Conservation (phyloP, 306 rosid species). For the Vicia sativa region DNA sequence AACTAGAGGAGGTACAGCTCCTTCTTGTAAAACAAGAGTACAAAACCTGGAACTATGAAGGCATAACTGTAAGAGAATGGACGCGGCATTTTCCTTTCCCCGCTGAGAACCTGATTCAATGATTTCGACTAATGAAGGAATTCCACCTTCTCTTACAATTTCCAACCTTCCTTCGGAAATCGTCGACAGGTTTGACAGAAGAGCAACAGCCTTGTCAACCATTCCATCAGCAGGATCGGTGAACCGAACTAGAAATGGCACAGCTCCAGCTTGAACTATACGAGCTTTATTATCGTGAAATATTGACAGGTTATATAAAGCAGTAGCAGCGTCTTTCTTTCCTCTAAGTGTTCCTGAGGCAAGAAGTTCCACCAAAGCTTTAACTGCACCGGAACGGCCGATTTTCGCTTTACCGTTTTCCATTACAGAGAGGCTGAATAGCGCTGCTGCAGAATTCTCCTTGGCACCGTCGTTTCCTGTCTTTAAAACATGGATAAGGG, state of each 20-base stretch:
- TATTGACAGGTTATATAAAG: slow-evolving; percentile 87
- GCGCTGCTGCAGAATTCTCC: slow-evolving; percentile 92
- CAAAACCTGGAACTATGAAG: slow-evolving; percentile 88
- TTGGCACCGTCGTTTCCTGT: slow-evolving; percentile 83
- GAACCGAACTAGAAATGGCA: slow-evolving; percentile 74
- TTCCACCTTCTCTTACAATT: slow-evolving; percentile 73
- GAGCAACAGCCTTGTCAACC: slow-evolving; percentile 92
- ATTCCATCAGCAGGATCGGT: slow-evolving; percentile 74
- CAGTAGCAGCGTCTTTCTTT: slow-evolving; percentile 96
- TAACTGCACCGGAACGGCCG: slow-evolving; percentile 92
- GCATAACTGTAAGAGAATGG: slow-evolving; percentile 78
- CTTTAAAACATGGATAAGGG: slow-evolving; percentile 77
- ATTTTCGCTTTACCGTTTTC: slow-evolving; percentile 87
- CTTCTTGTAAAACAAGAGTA: slow-evolving; percentile 94
- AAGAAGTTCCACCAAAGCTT: slow-evolving; percentile 89
- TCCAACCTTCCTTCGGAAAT: slow-evolving; percentile 76
- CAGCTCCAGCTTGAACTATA: slow-evolving; percentile 92
- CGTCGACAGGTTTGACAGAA: slow-evolving; percentile 87
- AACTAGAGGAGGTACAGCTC: slow-evolving; percentile 95
- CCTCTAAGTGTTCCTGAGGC: slow-evolving; percentile 86
- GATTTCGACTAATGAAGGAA: slow-evolving; percentile 88
- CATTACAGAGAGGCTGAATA: slow-evolving; percentile 87
- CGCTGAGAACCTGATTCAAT: slow-evolving; percentile 85
- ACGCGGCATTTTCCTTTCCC: slow-evolving; percentile 94
- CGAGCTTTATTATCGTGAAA: slow-evolving; percentile 95